phyloP scores from a whole-genome alignment of 2,329 filamentous ascomycete genomes.

The Fusarium keratoplasticum region DNA sequence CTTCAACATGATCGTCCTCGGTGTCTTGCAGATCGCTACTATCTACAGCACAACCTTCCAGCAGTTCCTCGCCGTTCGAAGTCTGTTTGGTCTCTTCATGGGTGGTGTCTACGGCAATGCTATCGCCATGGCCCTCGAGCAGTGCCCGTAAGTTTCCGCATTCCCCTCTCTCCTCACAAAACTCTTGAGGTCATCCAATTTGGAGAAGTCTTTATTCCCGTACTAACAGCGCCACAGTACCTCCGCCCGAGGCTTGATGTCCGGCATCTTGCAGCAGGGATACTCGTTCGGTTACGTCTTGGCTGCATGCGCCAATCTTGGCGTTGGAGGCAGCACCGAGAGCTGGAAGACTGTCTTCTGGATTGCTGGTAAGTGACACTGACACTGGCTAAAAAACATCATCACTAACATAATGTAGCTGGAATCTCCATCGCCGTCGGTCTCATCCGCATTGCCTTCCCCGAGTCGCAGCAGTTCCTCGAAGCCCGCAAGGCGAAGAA shows the following conservation, averaged over 20 bases:
- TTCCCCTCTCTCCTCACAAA: not conserved
- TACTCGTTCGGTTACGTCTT: slow-evolving; percentile 85
- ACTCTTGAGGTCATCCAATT: slow-evolving; percentile 13
- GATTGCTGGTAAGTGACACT: slow-evolving; percentile 61
- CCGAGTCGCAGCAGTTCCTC: slow-evolving; percentile 80
- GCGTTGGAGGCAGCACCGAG: slow-evolving; percentile 71
- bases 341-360: slow-evolving; percentile 83
- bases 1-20: slow-evolving; percentile 79
- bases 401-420: slow-evolving; percentile 51
- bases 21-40: slow-evolving; percentile 76
- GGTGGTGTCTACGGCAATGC: slow-evolving; percentile 84
- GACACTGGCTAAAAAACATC: accelerated
- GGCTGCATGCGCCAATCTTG: slow-evolving; percentile 80
- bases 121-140: slow-evolving; percentile 81
- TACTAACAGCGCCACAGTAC: slow-evolving; percentile 50
- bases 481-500: slow-evolving; percentile 71
- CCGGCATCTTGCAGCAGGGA: slow-evolving; percentile 84
- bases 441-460: slow-evolving; percentile 74
- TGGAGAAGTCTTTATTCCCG: slow-evolving; percentile 35
- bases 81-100: slow-evolving; percentile 83
- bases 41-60: slow-evolving; percentile 79
- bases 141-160: slow-evolving; percentile 68
- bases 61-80: slow-evolving; percentile 80
- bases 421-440: slow-evolving; percentile 77
- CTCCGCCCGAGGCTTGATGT: slow-evolving; percentile 82